These are phyloP conservation scores for Dendrobium nobile DNA, from an alignment of 106 monocot species.

Conservation along the genomic window DNA sequence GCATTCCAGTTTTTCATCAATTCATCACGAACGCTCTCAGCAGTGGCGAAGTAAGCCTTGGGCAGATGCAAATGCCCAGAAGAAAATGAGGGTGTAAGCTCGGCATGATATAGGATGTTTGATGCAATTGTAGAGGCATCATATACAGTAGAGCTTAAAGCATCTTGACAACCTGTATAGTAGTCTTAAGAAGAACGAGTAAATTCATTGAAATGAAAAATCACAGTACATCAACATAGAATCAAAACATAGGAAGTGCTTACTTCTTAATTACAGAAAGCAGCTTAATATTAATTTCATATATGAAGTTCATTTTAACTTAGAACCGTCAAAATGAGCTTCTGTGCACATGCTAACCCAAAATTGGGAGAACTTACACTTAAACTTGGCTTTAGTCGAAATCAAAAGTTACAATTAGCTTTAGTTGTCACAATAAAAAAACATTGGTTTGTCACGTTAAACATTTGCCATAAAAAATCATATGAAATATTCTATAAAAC, in stretches of 20 bases:
- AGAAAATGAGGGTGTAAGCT: slow-evolving; percentile 90
- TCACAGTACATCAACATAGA: background rate
- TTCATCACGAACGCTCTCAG: slow-evolving; percentile 87
- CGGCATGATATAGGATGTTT: slow-evolving; percentile 83
- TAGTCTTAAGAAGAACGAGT: background rate
- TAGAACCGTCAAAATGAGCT: background rate
- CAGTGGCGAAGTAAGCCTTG: slow-evolving; percentile 90
- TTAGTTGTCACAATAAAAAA: background rate
- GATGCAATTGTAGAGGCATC: slow-evolving; percentile 64
- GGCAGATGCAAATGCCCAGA: slow-evolving; percentile 68
- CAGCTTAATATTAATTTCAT: background rate
- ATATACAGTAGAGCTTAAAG: slow-evolving; percentile 30
- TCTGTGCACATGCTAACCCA: background rate
- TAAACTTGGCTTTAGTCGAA: background rate
- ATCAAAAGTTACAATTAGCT: background rate
- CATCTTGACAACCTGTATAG: background rate
- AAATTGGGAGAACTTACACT: slow-evolving; percentile 1
- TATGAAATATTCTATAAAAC: too few relatives aligned
- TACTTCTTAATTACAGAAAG: too few relatives aligned
- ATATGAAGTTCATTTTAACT: background rate
- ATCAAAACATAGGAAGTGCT: too few relatives aligned
- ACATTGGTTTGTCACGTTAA: too few relatives aligned
- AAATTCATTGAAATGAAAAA: background rate
- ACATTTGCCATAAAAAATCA: too few relatives aligned
- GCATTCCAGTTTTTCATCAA: slow-evolving; percentile 91